phyloP scores from a whole-genome alignment of 129 eudicot genomes.

The Saposhnikovia divaricata region DNA sequence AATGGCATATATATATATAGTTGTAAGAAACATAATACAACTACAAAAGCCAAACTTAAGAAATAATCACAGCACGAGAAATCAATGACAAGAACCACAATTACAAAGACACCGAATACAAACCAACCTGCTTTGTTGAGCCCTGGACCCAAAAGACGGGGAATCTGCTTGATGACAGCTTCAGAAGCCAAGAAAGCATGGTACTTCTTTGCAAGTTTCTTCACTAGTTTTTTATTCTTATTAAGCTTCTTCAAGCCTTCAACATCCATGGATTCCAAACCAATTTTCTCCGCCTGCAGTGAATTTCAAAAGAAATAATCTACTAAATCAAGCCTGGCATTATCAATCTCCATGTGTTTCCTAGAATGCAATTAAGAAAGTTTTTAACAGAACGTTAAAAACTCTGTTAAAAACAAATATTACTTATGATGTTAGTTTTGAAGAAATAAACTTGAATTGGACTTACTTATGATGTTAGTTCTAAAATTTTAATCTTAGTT shows the following conservation, averaged over 20 bases:
- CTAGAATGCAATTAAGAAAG: background rate
- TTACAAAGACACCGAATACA: background rate
- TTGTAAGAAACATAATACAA: background rate
- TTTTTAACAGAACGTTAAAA: background rate
- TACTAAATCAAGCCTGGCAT: background rate
- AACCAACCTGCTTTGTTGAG: constrained; percentile 47
- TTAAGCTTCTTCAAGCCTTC: constrained; percentile 45
- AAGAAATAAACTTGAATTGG: background rate
- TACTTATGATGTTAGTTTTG: background rate
- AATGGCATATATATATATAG: too few species aligned
- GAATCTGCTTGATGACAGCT: constrained; percentile 55
- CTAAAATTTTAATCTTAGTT: background rate
- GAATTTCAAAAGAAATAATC: background rate
- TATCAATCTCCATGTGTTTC: background rate
- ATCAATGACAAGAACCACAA: background rate
- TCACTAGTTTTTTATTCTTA: constrained; percentile 50
- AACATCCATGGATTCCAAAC: constrained; percentile 48
- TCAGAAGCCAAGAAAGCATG: constrained; percentile 56
- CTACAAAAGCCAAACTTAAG: background rate
- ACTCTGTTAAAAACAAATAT: background rate
- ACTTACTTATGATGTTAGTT: background rate
- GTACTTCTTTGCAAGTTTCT: constrained; percentile 52
- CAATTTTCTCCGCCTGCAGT: constrained; percentile 48
- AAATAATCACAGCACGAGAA: background rate
- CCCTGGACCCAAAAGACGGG: constrained; percentile 57